A percentile compares a stretch with the other conserved stretches of the same genome.
Conservation (phyloP, 1,284 basidiomycete genomes). For the Fomitiporia mediterranea region DNA sequence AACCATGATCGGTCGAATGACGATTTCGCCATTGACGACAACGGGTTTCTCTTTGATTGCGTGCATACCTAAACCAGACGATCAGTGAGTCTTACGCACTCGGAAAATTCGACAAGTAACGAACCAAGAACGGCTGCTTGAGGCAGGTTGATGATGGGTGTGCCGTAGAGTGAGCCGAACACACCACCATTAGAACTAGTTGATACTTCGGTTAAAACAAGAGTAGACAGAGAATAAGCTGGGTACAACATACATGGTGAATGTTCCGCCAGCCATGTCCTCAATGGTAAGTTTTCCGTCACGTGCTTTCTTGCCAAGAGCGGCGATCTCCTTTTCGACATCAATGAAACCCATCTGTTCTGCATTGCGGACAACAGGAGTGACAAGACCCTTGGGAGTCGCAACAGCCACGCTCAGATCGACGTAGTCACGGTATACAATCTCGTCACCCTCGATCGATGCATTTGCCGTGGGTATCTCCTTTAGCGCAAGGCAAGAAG, state of each 20-base stretch:
- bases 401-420: slow-evolving; percentile 95
- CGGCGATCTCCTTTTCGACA: slow-evolving; percentile 90
- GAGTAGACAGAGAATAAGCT: neutral
- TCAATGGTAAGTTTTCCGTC: slow-evolving; percentile 95
- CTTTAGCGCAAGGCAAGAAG: slow-evolving; percentile 79
- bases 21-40: slow-evolving; percentile 91
- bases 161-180: slow-evolving; percentile 95
- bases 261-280: slow-evolving; percentile 95
- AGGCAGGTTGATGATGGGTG: slow-evolving; percentile 96
- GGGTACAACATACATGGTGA: slow-evolving; percentile 82
- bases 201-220: slow-evolving; percentile 6
- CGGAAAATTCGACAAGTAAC: slow-evolving; percentile 25
- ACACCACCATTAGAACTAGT: slow-evolving; percentile 94
- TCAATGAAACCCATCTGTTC: slow-evolving; percentile 86
- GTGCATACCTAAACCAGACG: slow-evolving; percentile 72
- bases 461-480: slow-evolving; percentile 96
- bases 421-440: slow-evolving; percentile 94
- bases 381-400: slow-evolving; percentile 96
- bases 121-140: slow-evolving; percentile 88
- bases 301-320: slow-evolving; percentile 90
- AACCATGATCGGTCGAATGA: slow-evolving; percentile 96
- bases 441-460: slow-evolving; percentile 92
- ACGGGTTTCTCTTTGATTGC: slow-evolving; percentile 92
- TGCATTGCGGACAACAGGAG: slow-evolving; percentile 91
- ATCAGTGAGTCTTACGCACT: neutral